Evolutionary conservation across 305 asterid species (phyloP).

Genomic region (Vinca major): DNA sequence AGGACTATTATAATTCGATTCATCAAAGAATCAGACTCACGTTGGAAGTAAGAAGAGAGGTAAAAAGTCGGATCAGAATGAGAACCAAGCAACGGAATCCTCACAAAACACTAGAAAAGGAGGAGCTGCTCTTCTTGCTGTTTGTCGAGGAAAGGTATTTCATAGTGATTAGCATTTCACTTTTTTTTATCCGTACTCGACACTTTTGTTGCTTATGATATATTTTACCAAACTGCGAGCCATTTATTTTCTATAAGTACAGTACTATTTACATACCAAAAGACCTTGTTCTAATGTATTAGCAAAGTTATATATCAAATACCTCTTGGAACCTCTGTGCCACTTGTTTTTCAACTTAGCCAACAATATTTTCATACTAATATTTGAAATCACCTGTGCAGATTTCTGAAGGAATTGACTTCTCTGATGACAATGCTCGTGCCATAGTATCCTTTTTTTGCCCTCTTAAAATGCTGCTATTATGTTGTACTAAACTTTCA

Average conservation of each 20-base stretch:
- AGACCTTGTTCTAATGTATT: background rate
- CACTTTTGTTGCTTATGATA: background rate
- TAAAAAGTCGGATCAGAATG: slow-evolving; percentile 43
- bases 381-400: slow-evolving; percentile 26
- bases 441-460: slow-evolving; percentile 82
- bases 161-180: background rate
- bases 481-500: slow-evolving; percentile 7
- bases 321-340: background rate
- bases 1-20: slow-evolving; percentile 58
- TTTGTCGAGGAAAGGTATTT: slow-evolving; percentile 96
- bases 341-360: background rate
- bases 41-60: slow-evolving; percentile 47
- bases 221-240: background rate
- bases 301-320: background rate
- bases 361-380: background rate
- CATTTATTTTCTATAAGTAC: background rate
- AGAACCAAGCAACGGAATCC: slow-evolving; percentile 27
- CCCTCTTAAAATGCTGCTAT: slow-evolving; percentile 13
- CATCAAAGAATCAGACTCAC: slow-evolving; percentile 35
- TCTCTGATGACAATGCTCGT: slow-evolving; percentile 94
- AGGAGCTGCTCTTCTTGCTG: slow-evolving; percentile 94
- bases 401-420: slow-evolving; percentile 99
- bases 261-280: background rate
- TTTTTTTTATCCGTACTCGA: too few relatives aligned
- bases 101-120: slow-evolving; percentile 29